These are phyloP conservation scores for Xylaria palmicola DNA, from an alignment of 495 filamentous ascomycete species.

Conservation along the genomic window DNA sequence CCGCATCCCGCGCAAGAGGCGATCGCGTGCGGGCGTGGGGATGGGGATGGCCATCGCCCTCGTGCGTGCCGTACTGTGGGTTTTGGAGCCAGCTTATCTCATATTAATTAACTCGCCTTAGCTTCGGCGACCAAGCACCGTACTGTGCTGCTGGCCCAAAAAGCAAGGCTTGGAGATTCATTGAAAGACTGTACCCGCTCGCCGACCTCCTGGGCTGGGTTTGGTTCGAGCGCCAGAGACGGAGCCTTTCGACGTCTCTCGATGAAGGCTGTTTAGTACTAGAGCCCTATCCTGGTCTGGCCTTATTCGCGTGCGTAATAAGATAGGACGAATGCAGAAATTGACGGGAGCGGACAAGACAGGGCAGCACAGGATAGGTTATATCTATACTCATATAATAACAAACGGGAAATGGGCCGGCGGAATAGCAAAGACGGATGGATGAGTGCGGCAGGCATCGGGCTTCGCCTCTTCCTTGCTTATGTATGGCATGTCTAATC, in stretches of 20 bases:
- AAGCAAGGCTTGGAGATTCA: background rate
- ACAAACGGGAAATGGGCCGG: background rate
- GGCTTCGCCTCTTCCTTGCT: background rate
- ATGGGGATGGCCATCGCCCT: too few relatives aligned
- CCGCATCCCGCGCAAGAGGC: background rate
- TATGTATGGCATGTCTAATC: background rate
- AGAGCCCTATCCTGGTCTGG: background rate
- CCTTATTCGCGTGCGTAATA: background rate
- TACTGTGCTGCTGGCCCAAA: background rate
- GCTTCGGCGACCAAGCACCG: background rate
- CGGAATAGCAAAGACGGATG: background rate
- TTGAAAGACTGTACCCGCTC: slow-evolving; percentile 14
- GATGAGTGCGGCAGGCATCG: background rate
- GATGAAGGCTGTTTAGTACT: background rate
- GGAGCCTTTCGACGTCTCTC: background rate
- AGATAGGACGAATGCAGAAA: too few relatives aligned
- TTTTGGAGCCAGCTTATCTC: slow-evolving; percentile 7
- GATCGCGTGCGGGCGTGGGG: too few relatives aligned
- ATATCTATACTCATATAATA: too few relatives aligned
- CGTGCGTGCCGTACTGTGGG: background rate
- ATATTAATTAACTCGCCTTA: slow-evolving; percentile 13
- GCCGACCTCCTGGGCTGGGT: background rate
- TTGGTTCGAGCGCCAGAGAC: too few relatives aligned
- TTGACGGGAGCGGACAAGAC: too few relatives aligned
- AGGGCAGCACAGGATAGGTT: too few relatives aligned